These are phyloP conservation scores for Arachnopeziza araneosa DNA, from an alignment of 2,329 filamentous ascomycete species.

Conservation along the genomic window DNA sequence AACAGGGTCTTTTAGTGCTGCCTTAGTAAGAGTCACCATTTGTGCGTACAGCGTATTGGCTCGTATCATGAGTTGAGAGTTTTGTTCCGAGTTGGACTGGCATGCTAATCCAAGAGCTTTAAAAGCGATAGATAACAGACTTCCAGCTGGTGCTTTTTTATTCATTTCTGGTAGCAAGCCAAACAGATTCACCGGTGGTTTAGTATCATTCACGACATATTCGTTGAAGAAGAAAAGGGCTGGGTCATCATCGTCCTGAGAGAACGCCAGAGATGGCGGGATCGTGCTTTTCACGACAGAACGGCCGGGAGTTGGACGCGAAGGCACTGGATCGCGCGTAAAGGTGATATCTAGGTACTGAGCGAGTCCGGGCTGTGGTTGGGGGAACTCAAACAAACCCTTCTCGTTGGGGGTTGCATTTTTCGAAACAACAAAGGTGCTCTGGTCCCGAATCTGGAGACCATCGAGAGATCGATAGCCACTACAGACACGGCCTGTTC, in stretches of 20 bases:
- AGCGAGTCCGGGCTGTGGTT: neutral
- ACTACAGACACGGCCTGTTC: constrained; percentile 45
- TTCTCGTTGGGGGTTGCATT: constrained; percentile 6
- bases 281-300: neutral
- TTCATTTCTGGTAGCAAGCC: constrained; percentile 21
- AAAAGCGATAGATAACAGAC: constrained; percentile 16
- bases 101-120: constrained; percentile 21
- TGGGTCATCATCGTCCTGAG: constrained; percentile 18
- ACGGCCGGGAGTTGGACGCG: neutral
- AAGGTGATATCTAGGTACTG: neutral
- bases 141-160: constrained; percentile 41
- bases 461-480: constrained; percentile 51
- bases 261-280: constrained; percentile 2
- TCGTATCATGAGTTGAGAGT: constrained; percentile 10
- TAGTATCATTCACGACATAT: constrained; percentile 18
- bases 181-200: constrained; percentile 13
- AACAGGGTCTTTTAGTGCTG: constrained; percentile 11
- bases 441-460: constrained; percentile 54
- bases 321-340: neutral
- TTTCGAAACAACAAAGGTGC: constrained; percentile 22
- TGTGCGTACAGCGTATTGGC: constrained; percentile 19
- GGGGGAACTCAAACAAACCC: neutral
- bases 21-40: constrained; percentile 14
- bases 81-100: constrained; percentile 19
- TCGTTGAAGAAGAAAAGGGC: constrained; percentile 25